A percentile compares a stretch with the other conserved stretches of the same genome.
Conservation (phyloP, 768 basidiomycete genomes). For the Cubamyces lactineus region DNA sequence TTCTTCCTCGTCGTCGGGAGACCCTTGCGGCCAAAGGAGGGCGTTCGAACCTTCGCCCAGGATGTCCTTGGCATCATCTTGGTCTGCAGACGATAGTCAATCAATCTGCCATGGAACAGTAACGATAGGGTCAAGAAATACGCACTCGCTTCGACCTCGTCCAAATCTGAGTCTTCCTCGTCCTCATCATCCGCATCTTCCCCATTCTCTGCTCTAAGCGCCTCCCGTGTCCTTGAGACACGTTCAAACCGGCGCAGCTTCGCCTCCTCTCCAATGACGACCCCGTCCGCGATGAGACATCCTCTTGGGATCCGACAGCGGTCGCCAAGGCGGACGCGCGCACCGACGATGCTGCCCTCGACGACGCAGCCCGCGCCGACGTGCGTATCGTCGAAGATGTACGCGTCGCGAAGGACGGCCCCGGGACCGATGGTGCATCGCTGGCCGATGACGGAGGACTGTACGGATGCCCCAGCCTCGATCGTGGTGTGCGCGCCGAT, state of each 20-base stretch:
- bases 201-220: conserved; percentile 35
- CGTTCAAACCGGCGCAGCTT: conserved; percentile 69
- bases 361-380: conserved; percentile 76
- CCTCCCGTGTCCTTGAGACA: conserved; percentile 58
- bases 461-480: conserved; percentile 65
- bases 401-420: conserved; percentile 71
- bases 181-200: conserved; percentile 40
- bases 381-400: conserved; percentile 78
- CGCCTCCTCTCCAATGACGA: conserved; percentile 76
- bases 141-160: conserved; percentile 70
- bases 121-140: conserved; percentile 7
- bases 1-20: conserved; percentile 63
- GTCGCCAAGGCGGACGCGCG: conserved; percentile 71
- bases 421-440: conserved; percentile 74
- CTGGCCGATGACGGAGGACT: conserved; percentile 77
- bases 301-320: conserved; percentile 70
- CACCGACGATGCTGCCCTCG: conserved; percentile 79
- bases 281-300: conserved; percentile 81
- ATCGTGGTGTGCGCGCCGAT: conserved; percentile 81
- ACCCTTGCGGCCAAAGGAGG: conserved; percentile 77
- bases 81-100: conserved; percentile 42
- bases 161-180: conserved; percentile 55
- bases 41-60: conserved; percentile 79
- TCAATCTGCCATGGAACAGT: not conserved
- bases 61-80: conserved; percentile 42